Evolutionary conservation across 371 early-diverging fungal species (phyloP).

Genomic region (Batrachochytrium dendrobatidis): DNA sequence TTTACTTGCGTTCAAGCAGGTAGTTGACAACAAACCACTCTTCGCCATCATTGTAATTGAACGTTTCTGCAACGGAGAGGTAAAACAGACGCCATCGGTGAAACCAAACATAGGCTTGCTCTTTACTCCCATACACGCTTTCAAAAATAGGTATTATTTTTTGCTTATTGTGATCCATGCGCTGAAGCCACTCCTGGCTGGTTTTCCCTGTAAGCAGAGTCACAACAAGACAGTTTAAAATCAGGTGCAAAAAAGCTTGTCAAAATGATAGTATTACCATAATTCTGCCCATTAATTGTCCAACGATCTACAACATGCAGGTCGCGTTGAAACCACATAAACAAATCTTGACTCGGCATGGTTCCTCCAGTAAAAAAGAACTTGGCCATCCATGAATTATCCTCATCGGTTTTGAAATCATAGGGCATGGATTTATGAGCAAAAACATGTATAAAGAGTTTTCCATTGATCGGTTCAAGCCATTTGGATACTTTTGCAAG

Average conservation of each 20-base stretch:
- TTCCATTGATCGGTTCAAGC: conserved; percentile 39
- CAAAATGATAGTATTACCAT: conserved; percentile 23
- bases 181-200: conserved; percentile 40
- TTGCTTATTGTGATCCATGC: conserved; percentile 32
- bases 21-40: conserved; percentile 54
- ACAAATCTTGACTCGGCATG: conserved; percentile 45
- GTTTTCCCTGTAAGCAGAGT: conserved; percentile 18
- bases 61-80: conserved; percentile 43
- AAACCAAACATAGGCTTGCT: conserved; percentile 42
- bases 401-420: conserved; percentile 42
- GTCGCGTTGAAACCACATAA: conserved; percentile 45
- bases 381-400: conserved; percentile 53
- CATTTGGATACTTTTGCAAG: conserved; percentile 42
- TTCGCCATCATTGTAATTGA: conserved; percentile 43
- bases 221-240: background rate
- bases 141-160: conserved; percentile 27
- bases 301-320: conserved; percentile 42
- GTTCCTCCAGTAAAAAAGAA: conserved; percentile 57
- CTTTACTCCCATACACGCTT: conserved; percentile 25
- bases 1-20: conserved; percentile 32
- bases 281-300: conserved; percentile 51
- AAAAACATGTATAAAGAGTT: conserved; percentile 53
- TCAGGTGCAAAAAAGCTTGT: background rate
- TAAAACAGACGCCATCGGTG: conserved; percentile 54
- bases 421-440: conserved; percentile 45